Evolutionary conservation across 208 protist genomes (phyloP).

Genomic region (Acanthamoeba quina): DNA sequence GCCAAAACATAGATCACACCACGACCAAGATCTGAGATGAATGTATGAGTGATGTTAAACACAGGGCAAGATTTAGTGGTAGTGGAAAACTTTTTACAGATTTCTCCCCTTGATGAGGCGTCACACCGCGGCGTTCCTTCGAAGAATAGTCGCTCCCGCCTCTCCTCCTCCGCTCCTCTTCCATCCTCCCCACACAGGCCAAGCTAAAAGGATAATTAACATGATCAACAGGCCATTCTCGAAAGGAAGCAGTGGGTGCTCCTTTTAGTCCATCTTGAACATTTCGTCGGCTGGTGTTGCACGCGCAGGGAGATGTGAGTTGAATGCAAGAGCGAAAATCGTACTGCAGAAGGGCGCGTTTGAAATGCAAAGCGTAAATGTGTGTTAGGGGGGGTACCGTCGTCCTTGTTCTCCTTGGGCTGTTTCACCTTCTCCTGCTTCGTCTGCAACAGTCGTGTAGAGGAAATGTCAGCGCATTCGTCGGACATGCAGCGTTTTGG

Average conservation of each 20-base stretch:
- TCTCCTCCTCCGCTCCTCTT: background rate
- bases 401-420: constrained; percentile 29
- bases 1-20: too few species aligned
- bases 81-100: constrained; percentile 73
- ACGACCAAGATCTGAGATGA: background rate
- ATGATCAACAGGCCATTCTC: background rate
- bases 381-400: background rate
- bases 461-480: background rate
- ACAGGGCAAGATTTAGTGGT: constrained; percentile 28
- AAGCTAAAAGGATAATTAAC: constrained; percentile 2
- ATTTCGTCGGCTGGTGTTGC: background rate
- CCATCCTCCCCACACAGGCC: background rate
- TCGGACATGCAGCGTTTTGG: background rate
- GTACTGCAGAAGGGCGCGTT: background rate
- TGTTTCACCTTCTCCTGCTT: constrained; percentile 24
- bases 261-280: constrained; percentile 61
- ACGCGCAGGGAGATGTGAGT: background rate
- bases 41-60: too few species aligned
- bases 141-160: background rate
- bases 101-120: background rate
- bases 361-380: background rate
- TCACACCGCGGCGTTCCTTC: constrained; percentile 9
- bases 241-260: background rate
- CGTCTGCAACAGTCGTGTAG: background rate
- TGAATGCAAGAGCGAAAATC: background rate